A percentile compares a stretch with the other conserved stretches of the same genome.
Evolutionary conservation across 257 asterid genomes (phyloP).

Genomic region (Rhazya stricta): DNA sequence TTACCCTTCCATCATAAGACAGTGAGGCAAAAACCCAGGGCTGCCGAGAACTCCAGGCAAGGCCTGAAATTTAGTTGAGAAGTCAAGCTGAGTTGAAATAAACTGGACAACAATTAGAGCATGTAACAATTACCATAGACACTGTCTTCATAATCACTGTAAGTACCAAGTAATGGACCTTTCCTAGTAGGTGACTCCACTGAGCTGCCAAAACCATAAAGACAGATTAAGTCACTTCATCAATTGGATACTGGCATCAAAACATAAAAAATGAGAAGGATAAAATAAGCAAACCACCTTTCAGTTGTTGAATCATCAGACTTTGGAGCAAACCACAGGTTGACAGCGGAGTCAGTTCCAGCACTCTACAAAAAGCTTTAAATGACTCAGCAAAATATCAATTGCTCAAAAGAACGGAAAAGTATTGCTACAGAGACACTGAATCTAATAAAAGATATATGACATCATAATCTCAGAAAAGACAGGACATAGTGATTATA

Average conservation of each 20-base stretch:
- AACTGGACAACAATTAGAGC: slow-evolving; percentile 9
- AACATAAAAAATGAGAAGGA: not conserved
- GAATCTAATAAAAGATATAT: not conserved
- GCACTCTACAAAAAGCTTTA: slow-evolving; percentile 64
- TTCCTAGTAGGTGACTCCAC: slow-evolving; percentile 34
- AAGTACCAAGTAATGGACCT: slow-evolving; percentile 66
- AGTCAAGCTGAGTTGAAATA: slow-evolving; percentile 18
- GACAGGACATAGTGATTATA: not conserved
- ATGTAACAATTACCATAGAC: slow-evolving; percentile 65
- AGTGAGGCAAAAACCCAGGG: slow-evolving; percentile 97
- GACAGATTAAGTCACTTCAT: slow-evolving; percentile 6
- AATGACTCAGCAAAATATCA: not conserved
- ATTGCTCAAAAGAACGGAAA: not conserved
- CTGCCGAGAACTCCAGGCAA: slow-evolving; percentile 93
- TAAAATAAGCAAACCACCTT: slow-evolving; percentile 39
- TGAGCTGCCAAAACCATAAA: slow-evolving; percentile 35
- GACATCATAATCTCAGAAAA: not conserved
- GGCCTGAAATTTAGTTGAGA: slow-evolving; percentile 46
- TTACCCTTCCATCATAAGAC: slow-evolving; percentile 98
- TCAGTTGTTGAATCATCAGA: slow-evolving; percentile 38
- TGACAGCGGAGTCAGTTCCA: slow-evolving; percentile 96
- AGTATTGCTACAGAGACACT: not conserved
- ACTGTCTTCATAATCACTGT: slow-evolving; percentile 88
- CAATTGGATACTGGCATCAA: not conserved
- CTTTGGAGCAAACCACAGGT: slow-evolving; percentile 63